These are phyloP conservation scores for Enteropsectra breve DNA, from an alignment of 371 early-diverging fungal genomes.

Conservation along the genomic window DNA sequence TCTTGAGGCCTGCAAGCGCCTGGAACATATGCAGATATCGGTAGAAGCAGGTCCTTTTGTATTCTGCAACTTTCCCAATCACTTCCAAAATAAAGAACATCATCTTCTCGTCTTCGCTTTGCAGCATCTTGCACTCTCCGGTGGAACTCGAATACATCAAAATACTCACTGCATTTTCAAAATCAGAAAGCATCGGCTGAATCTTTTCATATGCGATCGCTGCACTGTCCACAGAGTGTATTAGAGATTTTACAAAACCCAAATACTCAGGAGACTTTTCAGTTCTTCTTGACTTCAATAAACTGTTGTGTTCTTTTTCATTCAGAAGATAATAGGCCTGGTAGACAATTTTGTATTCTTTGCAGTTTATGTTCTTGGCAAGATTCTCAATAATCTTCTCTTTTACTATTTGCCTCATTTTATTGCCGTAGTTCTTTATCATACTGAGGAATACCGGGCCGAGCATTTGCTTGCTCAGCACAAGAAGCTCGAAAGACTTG, in stretches of 20 bases:
- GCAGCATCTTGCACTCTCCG: conserved; percentile 23
- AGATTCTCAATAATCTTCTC: conserved; percentile 26
- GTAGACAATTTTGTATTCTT: conserved; percentile 10
- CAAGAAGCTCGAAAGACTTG: conserved; percentile 46
- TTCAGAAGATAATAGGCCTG: conserved; percentile 45
- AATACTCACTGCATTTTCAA: conserved; percentile 32
- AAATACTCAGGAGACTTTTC: conserved; percentile 36
- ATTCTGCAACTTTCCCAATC: conserved; percentile 27
- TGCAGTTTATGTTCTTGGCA: conserved; percentile 6
- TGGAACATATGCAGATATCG: conserved; percentile 37
- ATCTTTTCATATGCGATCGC: conserved; percentile 27
- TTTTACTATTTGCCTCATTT: conserved; percentile 31
- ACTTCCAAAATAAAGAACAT: conserved; percentile 33
- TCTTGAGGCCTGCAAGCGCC: conserved; percentile 10
- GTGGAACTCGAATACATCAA: conserved; percentile 9
- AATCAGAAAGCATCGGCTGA: conserved; percentile 4
- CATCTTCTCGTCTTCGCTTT: conserved; percentile 35
- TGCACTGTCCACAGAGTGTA: conserved; percentile 25
- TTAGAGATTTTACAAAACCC: conserved; percentile 43
- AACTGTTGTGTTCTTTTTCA: conserved; percentile 7
- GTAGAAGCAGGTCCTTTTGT: conserved; percentile 29
- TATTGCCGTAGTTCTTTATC: conserved; percentile 32
- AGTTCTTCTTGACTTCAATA: conserved; percentile 8
- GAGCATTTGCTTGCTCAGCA: conserved; percentile 18
- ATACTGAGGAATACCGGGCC: conserved; percentile 40